Conservation (phyloP, 1,139 yeast species). For the Candida sp. region DNA sequence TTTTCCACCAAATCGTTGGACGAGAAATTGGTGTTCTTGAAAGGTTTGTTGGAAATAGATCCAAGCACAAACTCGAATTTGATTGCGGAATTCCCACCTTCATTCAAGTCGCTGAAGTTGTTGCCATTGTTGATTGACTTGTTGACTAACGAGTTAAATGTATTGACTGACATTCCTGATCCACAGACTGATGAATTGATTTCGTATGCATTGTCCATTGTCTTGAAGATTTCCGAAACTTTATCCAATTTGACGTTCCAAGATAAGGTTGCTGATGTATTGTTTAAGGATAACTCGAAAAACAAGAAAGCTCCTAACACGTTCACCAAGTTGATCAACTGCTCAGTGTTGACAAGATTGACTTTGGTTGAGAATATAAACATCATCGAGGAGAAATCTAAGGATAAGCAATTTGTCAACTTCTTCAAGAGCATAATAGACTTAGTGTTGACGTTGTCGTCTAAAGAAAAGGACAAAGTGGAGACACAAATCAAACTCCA, state of each 20-base stretch:
- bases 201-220: conserved; percentile 57
- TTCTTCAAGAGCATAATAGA: conserved; percentile 34
- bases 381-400: conserved; percentile 55
- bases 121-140: conserved; percentile 68
- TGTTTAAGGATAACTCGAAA: conserved; percentile 34
- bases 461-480: conserved; percentile 29
- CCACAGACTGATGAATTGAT: conserved; percentile 41
- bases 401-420: conserved; percentile 45
- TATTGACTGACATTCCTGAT: conserved; percentile 21
- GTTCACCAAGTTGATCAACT: conserved; percentile 43
- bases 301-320: conserved; percentile 38
- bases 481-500: conserved; percentile 53
- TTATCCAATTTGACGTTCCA: conserved; percentile 80
- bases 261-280: conserved; percentile 57
- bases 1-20: conserved; percentile 73
- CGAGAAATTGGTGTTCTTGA: conserved; percentile 73
- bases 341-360: conserved; percentile 39
- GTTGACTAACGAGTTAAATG: conserved; percentile 36
- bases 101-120: conserved; percentile 72
- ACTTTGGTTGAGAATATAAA: conserved; percentile 59
- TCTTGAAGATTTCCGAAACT: conserved; percentile 65
- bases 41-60: conserved; percentile 53
- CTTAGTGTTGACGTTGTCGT: conserved; percentile 32
- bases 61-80: conserved; percentile 30
- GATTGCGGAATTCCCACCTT: conserved; percentile 70